phyloP scores from a whole-genome alignment of 2,329 filamentous ascomycete species.

The Penicillium sp. region DNA sequence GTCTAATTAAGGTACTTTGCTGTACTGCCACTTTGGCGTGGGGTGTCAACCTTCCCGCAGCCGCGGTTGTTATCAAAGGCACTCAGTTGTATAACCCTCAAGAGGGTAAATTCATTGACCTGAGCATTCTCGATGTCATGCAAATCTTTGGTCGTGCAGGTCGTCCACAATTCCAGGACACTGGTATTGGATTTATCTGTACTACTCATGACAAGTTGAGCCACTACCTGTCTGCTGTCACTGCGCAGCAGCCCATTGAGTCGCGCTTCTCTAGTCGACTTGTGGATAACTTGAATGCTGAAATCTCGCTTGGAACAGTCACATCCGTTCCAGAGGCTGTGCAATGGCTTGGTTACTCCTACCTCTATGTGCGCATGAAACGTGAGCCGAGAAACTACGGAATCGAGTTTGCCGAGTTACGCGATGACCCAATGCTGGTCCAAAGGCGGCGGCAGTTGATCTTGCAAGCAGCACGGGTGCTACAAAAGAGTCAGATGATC shows the following conservation, averaged over 20 bases:
- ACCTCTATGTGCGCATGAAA: conserved; percentile 95
- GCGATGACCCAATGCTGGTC: conserved; percentile 83
- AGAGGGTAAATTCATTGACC: conserved; percentile 92
- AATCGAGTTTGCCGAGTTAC: conserved; percentile 88
- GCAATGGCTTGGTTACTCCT: conserved; percentile 97
- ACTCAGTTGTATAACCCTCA: conserved; percentile 96
- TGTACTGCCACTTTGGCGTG: conserved; percentile 97
- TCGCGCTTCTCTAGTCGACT: conserved; percentile 92
- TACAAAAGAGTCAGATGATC: conserved; percentile 97
- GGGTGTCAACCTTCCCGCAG: conserved; percentile 97
- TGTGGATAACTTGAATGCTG: conserved; percentile 94
- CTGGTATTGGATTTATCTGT: conserved; percentile 96
- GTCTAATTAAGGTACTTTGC: conserved; percentile 93
- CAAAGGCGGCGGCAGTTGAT: conserved; percentile 80
- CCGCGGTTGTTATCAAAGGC: conserved; percentile 95
- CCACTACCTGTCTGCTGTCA: conserved; percentile 90
- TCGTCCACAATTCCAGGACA: conserved; percentile 95
- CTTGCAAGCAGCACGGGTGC: conserved; percentile 78
- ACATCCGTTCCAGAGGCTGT: conserved; percentile 92
- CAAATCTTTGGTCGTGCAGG: conserved; percentile 98
- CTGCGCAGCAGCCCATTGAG: conserved; percentile 94
- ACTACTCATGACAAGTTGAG: conserved; percentile 90
- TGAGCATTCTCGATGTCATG: conserved; percentile 92
- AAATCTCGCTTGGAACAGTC: conserved; percentile 89
- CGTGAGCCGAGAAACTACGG: conserved; percentile 88